phyloP scores from a whole-genome alignment of 768 basidiomycete genomes.

The Floccularia luteovirens region DNA sequence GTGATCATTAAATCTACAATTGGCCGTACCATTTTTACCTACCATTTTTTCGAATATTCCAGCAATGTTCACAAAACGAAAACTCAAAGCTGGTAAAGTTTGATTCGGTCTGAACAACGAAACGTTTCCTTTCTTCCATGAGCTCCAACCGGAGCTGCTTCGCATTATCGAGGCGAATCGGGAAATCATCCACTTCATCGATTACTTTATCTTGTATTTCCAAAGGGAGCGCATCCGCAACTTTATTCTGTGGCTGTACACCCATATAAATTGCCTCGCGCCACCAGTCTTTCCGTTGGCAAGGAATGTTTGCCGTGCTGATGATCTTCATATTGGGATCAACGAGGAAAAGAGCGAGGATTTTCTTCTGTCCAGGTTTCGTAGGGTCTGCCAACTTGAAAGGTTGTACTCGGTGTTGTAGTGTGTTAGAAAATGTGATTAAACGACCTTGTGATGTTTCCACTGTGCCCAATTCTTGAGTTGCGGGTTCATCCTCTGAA shows the following conservation, averaged over 20 bases:
- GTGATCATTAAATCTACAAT: too few species aligned
- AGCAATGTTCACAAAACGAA: not conserved
- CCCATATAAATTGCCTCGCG: constrained; percentile 3
- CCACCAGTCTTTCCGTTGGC: constrained; percentile 22
- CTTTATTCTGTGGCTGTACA: not conserved
- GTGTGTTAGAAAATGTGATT: constrained; percentile 27
- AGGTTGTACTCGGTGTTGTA: constrained; percentile 25
- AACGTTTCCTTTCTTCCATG: constrained; percentile 20
- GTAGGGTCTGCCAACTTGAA: constrained; percentile 25
- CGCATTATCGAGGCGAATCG: constrained; percentile 18
- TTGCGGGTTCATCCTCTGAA: constrained; percentile 7
- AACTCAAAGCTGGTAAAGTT: not conserved
- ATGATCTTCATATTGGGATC: constrained; percentile 19
- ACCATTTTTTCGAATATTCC: too few species aligned
- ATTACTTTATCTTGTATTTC: constrained; percentile 17
- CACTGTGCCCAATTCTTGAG: constrained; percentile 18
- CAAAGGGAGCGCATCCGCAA: constrained; percentile 13
- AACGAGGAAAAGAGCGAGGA: constrained; percentile 29
- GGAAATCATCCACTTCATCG: constrained; percentile 15
- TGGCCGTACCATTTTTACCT: too few species aligned
- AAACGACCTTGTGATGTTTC: constrained; percentile 18
- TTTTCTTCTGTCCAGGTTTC: constrained; percentile 29
- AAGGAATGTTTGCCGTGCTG: constrained; percentile 17
- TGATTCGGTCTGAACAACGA: not conserved
- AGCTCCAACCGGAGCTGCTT: constrained; percentile 18